Percentiles rank a stretch among this genome's conserved stretches.
These are phyloP conservation scores for Theileria parva DNA, from an alignment of 169 alveolate genomes.

Conservation along the genomic window DNA sequence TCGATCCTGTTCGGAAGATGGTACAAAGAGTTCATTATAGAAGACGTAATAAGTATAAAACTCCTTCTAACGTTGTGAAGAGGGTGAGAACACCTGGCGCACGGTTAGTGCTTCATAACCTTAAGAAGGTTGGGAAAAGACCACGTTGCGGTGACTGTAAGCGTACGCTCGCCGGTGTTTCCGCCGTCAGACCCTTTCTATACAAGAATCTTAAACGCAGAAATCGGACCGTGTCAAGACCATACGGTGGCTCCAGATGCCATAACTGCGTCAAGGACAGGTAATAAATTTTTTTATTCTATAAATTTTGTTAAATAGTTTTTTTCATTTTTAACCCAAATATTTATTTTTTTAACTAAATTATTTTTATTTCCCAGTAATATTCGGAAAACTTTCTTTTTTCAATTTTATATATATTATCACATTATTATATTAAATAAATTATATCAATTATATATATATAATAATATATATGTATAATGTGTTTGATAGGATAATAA, in stretches of 20 bases:
- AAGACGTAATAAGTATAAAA: constrained; percentile 82
- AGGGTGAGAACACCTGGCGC: constrained; percentile 90
- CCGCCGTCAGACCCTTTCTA: constrained; percentile 79
- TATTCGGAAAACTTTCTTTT: not conserved
- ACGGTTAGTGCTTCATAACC: constrained; percentile 73
- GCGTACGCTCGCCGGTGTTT: constrained; percentile 72
- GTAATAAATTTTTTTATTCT: constrained; percentile 6
- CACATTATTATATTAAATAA: too few species aligned
- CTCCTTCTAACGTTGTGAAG: constrained; percentile 83
- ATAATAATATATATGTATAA: not conserved
- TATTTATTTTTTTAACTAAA: too few species aligned
- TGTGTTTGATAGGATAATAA: constrained; percentile 71
- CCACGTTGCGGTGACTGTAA: constrained; percentile 84
- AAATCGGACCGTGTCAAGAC: constrained; percentile 86
- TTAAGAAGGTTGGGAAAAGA: constrained; percentile 74
- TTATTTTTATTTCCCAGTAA: not conserved
- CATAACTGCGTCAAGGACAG: constrained; percentile 82
- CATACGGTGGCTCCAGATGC: constrained; percentile 88
- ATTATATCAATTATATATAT: too few species aligned
- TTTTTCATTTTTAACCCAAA: too few species aligned
- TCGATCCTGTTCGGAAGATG: constrained; percentile 56
- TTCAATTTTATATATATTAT: not conserved
- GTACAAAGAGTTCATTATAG: constrained; percentile 88
- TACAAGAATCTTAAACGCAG: constrained; percentile 71
- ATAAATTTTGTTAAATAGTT: too few species aligned